Percentiles rank a stretch among this genome's conserved stretches.
phyloP scores from a whole-genome alignment of 2,329 filamentous ascomycete species.

The Neofusicoccum kwambonambiense region DNA sequence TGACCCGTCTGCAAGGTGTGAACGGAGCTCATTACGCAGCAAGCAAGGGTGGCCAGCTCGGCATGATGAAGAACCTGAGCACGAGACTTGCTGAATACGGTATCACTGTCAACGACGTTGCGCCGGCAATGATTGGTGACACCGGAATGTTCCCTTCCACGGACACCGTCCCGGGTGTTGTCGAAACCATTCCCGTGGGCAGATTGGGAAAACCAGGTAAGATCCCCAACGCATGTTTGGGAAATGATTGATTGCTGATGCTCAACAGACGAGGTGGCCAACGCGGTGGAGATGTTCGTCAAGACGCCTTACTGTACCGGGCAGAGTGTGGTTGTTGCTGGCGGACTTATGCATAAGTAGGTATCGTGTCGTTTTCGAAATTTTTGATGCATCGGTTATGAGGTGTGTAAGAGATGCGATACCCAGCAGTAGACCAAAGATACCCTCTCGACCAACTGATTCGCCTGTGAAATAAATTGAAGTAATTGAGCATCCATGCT shows the following conservation, averaged over 20 bases:
- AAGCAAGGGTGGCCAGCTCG: conserved; percentile 61
- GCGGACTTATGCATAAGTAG: conserved; percentile 29
- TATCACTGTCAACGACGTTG: conserved; percentile 67
- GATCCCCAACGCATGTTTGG: neutral
- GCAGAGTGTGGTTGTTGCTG: conserved; percentile 27
- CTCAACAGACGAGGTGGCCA: conserved; percentile 21
- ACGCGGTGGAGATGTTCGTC: conserved; percentile 28
- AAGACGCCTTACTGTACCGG: conserved; percentile 29
- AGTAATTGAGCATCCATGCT: too few species aligned
- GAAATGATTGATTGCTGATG: neutral
- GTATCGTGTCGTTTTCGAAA: neutral
- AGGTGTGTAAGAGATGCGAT: too few species aligned
- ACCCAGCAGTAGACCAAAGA: neutral
- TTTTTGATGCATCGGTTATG: neutral
- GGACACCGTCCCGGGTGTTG: conserved; percentile 23
- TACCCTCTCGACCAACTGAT: neutral
- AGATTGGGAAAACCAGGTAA: conserved; percentile 25
- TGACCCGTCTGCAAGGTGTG: conserved; percentile 41
- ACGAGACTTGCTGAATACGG: conserved; percentile 58
- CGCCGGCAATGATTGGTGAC: conserved; percentile 64
- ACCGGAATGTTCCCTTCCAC: conserved; percentile 33
- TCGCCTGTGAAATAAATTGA: neutral
- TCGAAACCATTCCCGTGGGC: conserved; percentile 26
- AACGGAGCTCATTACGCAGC: conserved; percentile 51
- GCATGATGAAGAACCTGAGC: conserved; percentile 65